Evolutionary conservation across 148 eudicot genomes (phyloP), one percentile per base, ranked within the genome.

Genomic region (Fagopyrum tataricum): DNA sequence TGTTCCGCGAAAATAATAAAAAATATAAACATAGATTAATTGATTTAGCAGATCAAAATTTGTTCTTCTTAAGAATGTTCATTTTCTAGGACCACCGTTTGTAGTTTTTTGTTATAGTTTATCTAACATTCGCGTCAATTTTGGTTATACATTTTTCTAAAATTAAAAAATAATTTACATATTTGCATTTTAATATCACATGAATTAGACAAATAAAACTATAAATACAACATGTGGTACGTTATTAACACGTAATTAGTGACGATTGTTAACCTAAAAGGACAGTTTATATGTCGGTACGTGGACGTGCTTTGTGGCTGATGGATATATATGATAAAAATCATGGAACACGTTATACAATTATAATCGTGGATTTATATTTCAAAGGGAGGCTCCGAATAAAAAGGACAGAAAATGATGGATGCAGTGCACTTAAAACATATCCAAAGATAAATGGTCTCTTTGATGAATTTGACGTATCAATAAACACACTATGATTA

Each of bases 241-340:
- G n/a, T n/a, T n/a, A n/a, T n/a, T n/a, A n/a, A n/a, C n/a, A n/a
- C 61, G 61, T 20, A 55, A 55, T 55, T 7, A 55, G 8, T 20
- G 26, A 18, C 10, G 4, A 55, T 55, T 17, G 11, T 55, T 18
- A 49, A 48, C 15, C 4, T n/a, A 6, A 18, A 55, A 18, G 61
- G 61, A n/a, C 61, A 26, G 15, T 49, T 6, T 3, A 49, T 4
- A 52, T 47, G 51, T 9, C 14, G 61, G 26, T 55, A 55, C 37
- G 61, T 55, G 61, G 61, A 55, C 26, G 61, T 20, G 61, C 61
- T 55, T 55, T 55, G 18, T 15, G 58, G 58, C 21, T n/a, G 58
- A 17, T 52, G 1, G 21, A 17, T 52, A 52, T 52, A 52, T 52
- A 15, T 52, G 37, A 52, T 52, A 52, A 17, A 21, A 52, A 52